phyloP scores from a whole-genome alignment of 768 basidiomycete species.

The Leccinum pellstonianum region DNA sequence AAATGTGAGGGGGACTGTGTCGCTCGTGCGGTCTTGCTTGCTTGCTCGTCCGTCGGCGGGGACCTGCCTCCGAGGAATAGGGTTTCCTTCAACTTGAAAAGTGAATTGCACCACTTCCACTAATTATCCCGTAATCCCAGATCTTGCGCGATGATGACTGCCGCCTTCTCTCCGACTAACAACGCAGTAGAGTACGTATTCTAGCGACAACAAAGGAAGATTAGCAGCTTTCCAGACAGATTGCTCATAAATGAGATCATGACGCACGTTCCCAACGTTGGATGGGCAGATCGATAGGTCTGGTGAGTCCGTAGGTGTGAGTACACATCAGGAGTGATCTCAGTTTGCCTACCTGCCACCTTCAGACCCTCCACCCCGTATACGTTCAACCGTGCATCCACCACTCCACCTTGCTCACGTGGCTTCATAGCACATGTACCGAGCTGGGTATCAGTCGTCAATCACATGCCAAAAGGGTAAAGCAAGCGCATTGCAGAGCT shows the following conservation, averaged over 20 bases:
- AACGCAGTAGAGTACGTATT: conserved; percentile 46
- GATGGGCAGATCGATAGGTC: conserved; percentile 40
- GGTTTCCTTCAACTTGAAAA: no score
- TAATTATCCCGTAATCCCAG: conserved; percentile 12
- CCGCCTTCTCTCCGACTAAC: conserved; percentile 60
- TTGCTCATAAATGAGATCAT: no score
- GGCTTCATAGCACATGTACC: conserved; percentile 54
- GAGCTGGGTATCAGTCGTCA: no score
- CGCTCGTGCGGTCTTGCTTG: no score
- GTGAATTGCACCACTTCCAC: no score
- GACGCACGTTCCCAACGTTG: conserved; percentile 25
- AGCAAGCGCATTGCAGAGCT: not conserved
- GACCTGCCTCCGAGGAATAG: no score
- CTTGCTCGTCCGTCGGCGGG: no score
- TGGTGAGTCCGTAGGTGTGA: not conserved
- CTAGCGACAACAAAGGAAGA: not conserved
- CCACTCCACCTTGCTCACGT: conserved; percentile 9
- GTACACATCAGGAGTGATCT: not conserved
- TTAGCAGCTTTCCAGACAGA: not conserved
- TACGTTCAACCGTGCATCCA: conserved; percentile 14
- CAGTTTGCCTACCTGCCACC: conserved; percentile 13
- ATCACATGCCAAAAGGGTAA: no score
- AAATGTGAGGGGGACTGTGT: no score
- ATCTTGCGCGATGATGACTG: conserved; percentile 57
- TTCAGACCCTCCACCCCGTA: conserved; percentile 14